Evolutionary conservation across 805 yeast species (phyloP), one percentile per base, ranked within the genome.

Genomic region (Yarrowia yakushimensis): DNA sequence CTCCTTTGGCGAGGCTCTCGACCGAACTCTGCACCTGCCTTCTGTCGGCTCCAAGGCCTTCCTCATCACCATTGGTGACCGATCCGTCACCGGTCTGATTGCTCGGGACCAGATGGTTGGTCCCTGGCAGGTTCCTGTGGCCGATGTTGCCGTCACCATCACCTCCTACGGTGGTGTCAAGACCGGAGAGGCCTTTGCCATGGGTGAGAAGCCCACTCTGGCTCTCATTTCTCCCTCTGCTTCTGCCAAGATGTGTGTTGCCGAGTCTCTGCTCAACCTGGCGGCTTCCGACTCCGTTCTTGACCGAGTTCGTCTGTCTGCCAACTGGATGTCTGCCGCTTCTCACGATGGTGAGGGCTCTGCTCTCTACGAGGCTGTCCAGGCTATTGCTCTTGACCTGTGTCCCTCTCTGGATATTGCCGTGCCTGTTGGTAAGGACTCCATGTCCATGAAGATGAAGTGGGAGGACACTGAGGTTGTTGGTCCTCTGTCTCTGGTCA

Each of bases 301-400:
- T 65, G 85, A 85, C 66, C 81, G 85, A 67, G 85, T 94, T 62
- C 90, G 92, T 71, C 77, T 94, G 64, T 89, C 97, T 60, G 99
- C 99, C 48, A 94, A 94, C 79, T 94, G 99, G 99, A 94, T 94
- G 99, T 86, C 97, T 11, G 92, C 98, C 55, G 97, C 99, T 27
- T 81, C 93, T 34, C 96, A 92, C 70, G 84, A 84, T 22, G 98
- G 98, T 70, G 99, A 94, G 76, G 99, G 99, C 65, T 82, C 96
- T 60, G 92, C 90, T 66, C 79, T 94, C 66, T 94, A 93, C 73
- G 97, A 91, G 76, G 99, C 97, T 50, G 99, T 94, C 50, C 92
- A 91, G 76, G 98, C 98, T 4, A 85, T 94, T 70, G 97, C 97
- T 68, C 73, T 92, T 71, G 97, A 90, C 67, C 80, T 96, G 69